Evolutionary conservation across 495 filamentous ascomycete species (phyloP), one percentile per base, ranked within the genome.

Genomic region (Neurospora sp.): DNA sequence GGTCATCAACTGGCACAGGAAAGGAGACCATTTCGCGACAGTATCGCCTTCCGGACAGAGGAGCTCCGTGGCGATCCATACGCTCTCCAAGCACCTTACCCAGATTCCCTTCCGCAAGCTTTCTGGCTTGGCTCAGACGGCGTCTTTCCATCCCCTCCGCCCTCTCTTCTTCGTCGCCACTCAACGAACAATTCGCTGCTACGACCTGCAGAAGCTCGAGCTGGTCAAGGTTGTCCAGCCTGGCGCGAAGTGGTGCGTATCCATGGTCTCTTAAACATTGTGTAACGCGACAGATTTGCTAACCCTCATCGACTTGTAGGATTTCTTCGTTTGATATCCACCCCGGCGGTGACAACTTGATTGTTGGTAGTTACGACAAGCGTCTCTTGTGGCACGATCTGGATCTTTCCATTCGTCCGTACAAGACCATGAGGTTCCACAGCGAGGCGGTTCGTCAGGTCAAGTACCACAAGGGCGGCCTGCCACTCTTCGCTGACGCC

Each of bases 371-470:
- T 31, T 98, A 98, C 83, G 96, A 99, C 81, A 91, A 93, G 73
- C 91, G 94, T 69, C 87, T 99, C 5, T 86, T 99, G 70, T 99
- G 96, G 96, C 96, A 98, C 79, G 96, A 99, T 83, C 88, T 99
- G 37, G 96, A 98, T 73, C 89, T 98, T 35, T 96, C 93, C 1
- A 89, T 88, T 71, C 89, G 91, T 71, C 96, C 96, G 1, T 98
- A 97, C 85, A 97, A 97, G 86, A 97, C 94, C 7, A 89, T 99
- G 79, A 88, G 96, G 23, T 98, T 97, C 83, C 96, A 99, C 82
- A 82, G 87, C 76, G 92, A 96, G 82, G 96, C 96, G 69, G 94
- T 99, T 74, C 89, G 96, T 20, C 88, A 90, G 11, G 96, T 98
- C 23, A 88, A 87, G 76, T 98, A 92, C 83, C 96, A 99, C 82